Evolutionary conservation across 2,329 filamentous ascomycete genomes (phyloP).

Genomic region (Colletotrichum cordylinicola): DNA sequence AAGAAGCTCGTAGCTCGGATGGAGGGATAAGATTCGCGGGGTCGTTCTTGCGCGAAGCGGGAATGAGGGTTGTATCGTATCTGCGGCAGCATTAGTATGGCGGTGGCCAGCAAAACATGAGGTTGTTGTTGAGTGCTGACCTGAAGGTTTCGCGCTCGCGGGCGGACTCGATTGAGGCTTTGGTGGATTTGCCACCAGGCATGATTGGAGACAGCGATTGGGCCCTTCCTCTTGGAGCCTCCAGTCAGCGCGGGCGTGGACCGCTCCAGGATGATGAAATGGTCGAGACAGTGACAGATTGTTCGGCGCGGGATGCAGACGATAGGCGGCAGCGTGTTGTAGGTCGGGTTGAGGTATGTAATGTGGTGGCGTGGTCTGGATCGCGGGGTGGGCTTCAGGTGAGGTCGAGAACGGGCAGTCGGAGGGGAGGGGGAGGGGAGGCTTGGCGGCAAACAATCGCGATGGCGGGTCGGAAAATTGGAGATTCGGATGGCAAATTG

Average conservation of each 20-base stretch:
- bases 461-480: not conserved
- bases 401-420: not conserved
- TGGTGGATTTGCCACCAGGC: not conserved
- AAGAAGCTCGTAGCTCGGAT: constrained; percentile 28
- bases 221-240: not conserved
- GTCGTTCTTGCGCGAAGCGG: constrained; percentile 23
- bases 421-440: not conserved
- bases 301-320: not conserved
- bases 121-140: not conserved
- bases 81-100: not conserved
- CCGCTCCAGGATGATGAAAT: not conserved
- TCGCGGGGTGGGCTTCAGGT: not conserved
- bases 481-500: constrained; percentile 4
- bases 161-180: constrained; percentile 22
- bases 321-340: not conserved
- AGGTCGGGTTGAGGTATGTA: not conserved
- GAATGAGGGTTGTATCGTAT: constrained; percentile 14
- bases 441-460: not conserved
- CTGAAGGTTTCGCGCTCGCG: constrained; percentile 36
- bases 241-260: not conserved
- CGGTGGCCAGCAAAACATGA: not conserved
- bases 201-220: not conserved
- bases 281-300: not conserved
- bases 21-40: constrained; percentile 23
- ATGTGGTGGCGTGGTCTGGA: not conserved